These are phyloP conservation scores for Periconia digitata DNA, from an alignment of 2,329 filamentous ascomycete genomes.

Conservation along the genomic window DNA sequence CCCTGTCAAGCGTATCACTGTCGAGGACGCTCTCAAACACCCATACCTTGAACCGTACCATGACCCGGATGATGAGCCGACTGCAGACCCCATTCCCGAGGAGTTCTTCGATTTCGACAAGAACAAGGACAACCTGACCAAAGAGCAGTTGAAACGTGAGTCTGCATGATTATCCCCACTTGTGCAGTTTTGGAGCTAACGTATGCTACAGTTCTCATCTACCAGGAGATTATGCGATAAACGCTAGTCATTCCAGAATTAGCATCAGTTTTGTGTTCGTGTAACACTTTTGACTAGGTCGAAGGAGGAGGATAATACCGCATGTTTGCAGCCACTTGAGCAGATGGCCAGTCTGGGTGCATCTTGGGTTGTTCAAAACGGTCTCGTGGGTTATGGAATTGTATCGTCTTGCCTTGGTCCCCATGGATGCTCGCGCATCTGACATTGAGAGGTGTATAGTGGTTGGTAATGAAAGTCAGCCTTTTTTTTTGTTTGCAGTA, in stretches of 20 bases:
- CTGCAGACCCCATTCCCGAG: slow-evolving; percentile 92
- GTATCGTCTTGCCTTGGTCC: background rate
- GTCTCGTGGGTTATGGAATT: background rate
- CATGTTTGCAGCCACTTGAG: slow-evolving; percentile 19
- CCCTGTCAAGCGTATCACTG: slow-evolving; percentile 96
- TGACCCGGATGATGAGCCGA: slow-evolving; percentile 97
- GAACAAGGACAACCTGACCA: slow-evolving; percentile 98
- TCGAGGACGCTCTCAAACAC: slow-evolving; percentile 95
- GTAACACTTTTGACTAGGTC: slow-evolving; percentile 3
- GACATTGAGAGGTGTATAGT: no score
- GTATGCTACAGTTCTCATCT: slow-evolving; percentile 69
- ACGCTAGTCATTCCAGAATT: slow-evolving; percentile 11
- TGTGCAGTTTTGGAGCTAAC: slow-evolving; percentile 16
- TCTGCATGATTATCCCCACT: slow-evolving; percentile 3
- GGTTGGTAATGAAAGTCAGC: slow-evolving; percentile 4
- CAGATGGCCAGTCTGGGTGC: slow-evolving; percentile 24
- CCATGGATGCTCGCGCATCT: no score
- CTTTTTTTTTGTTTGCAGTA: slow-evolving; percentile 2
- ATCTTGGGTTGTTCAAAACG: background rate
- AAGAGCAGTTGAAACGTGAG: slow-evolving; percentile 92
- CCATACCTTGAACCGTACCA: slow-evolving; percentile 98
- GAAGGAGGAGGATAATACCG: slow-evolving; percentile 2
- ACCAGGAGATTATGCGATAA: slow-evolving; percentile 89
- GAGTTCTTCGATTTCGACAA: slow-evolving; percentile 99
- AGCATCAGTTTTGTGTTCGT: slow-evolving; percentile 13